Percentiles rank a stretch among this genome's conserved stretches.
Conservation (phyloP, 768 basidiomycete genomes). For the Daedaleopsis nitida region DNA sequence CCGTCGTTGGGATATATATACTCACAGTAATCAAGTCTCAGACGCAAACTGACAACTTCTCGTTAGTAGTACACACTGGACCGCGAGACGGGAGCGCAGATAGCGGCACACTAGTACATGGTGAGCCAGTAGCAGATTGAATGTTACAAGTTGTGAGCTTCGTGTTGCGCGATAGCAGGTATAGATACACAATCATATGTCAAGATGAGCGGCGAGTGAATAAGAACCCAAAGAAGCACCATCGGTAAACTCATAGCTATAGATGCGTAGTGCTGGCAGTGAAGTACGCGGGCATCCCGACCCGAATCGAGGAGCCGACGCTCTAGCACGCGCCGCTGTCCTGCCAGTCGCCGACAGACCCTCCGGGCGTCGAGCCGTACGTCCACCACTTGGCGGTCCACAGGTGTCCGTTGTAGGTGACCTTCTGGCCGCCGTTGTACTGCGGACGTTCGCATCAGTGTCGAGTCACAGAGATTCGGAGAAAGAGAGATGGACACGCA, state of each 20-base stretch:
- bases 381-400: conserved; percentile 34
- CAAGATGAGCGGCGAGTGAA: no score
- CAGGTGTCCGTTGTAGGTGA: conserved; percentile 29
- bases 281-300: not conserved
- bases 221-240: no score
- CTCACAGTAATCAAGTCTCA: no score
- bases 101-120: no score
- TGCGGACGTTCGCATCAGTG: not conserved
- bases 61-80: no score
- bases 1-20: no score
- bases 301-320: conserved; percentile 8
- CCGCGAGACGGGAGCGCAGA: no score
- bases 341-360: conserved; percentile 29
- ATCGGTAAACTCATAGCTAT: no score
- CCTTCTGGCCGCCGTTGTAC: conserved; percentile 31
- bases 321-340: conserved; percentile 28
- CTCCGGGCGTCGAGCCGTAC: conserved; percentile 30
- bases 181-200: not conserved
- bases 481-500: conserved; percentile 11
- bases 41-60: no score
- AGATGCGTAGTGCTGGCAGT: no score
- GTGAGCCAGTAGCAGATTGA: no score
- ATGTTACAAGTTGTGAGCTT: not conserved
- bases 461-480: not conserved
- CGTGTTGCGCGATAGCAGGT: not conserved